Conservation (phyloP, 768 basidiomycete genomes). For the Coprinopsis strossmayeri region DNA sequence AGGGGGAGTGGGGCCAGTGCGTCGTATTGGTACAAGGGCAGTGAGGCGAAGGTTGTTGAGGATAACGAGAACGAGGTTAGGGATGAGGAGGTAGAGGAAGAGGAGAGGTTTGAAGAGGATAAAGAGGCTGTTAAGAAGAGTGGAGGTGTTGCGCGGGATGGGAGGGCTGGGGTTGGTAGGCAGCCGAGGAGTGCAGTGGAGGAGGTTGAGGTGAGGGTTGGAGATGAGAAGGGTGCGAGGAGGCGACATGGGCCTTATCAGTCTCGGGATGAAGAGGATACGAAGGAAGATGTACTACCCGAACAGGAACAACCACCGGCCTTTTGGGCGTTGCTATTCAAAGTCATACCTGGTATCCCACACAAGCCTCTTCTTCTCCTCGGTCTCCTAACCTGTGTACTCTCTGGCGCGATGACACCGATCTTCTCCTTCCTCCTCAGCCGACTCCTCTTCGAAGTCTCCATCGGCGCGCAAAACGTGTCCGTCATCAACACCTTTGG, state of each 20-base stretch:
- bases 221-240: conserved; percentile 9
- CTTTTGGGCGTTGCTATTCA: conserved; percentile 44
- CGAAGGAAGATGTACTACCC: conserved; percentile 10
- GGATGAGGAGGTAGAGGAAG: conserved; percentile 14
- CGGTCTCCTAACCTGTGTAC: conserved; percentile 63
- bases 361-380: conserved; percentile 62
- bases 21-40: conserved; percentile 17
- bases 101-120: conserved; percentile 34
- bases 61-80: conserved; percentile 17
- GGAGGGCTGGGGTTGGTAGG: conserved; percentile 16
- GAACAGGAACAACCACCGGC: conserved; percentile 19
- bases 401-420: conserved; percentile 83
- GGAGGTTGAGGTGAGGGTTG: conserved; percentile 7
- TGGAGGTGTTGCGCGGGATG: conserved; percentile 30
- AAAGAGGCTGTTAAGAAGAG: conserved; percentile 31
- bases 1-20: conserved; percentile 13
- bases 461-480: conserved; percentile 59
- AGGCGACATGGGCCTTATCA: too few species aligned
- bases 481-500: conserved; percentile 63
- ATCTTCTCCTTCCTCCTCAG: conserved; percentile 90
- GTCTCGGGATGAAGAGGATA: background rate
- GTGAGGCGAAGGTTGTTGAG: conserved; percentile 28
- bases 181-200: conserved; percentile 19
- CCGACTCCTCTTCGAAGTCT: conserved; percentile 69
- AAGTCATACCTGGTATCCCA: conserved; percentile 66